phyloP scores from a whole-genome alignment of 2,329 filamentous ascomycete species.

The Scytalidium lignicola region DNA sequence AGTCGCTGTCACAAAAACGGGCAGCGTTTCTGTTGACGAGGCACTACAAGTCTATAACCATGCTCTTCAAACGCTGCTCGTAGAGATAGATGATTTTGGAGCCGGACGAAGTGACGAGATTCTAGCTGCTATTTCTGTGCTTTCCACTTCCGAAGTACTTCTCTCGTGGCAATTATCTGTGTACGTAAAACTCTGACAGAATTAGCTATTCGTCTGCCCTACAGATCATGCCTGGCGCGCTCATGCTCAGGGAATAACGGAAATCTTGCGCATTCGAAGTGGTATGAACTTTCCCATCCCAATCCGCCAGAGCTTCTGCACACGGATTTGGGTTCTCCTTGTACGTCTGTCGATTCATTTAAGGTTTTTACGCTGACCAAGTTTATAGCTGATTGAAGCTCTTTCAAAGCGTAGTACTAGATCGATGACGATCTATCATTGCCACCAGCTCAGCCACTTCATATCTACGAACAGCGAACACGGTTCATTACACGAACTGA shows the following conservation, averaged over 20 bases:
- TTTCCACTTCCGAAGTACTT: conserved; percentile 7
- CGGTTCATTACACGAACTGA: too few relatives aligned
- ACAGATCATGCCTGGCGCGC: conserved; percentile 4
- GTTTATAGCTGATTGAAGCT: background rate
- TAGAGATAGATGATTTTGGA: conserved; percentile 2
- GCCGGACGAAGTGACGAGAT: background rate
- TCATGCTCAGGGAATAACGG: conserved; percentile 5
- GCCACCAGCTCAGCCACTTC: too few relatives aligned
- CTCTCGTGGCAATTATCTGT: background rate
- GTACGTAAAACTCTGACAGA: background rate
- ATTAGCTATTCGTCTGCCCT: conserved; percentile 4
- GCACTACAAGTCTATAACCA: conserved; percentile 4
- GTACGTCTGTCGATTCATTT: background rate
- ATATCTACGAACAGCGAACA: too few relatives aligned
- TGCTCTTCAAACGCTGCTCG: conserved; percentile 3
- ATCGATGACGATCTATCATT: too few relatives aligned
- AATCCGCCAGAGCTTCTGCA: conserved; percentile 2
- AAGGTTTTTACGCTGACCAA: background rate
- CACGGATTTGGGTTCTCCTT: conserved; percentile 1
- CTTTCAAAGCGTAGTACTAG: background rate
- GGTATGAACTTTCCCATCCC: background rate
- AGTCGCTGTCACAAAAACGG: conserved; percentile 1
- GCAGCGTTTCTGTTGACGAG: background rate
- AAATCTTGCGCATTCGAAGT: conserved; percentile 4
- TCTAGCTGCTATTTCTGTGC: conserved; percentile 4